These are phyloP conservation scores for Plantago lanceolata DNA, from an alignment of 305 asterid genomes.

Conservation along the genomic window DNA sequence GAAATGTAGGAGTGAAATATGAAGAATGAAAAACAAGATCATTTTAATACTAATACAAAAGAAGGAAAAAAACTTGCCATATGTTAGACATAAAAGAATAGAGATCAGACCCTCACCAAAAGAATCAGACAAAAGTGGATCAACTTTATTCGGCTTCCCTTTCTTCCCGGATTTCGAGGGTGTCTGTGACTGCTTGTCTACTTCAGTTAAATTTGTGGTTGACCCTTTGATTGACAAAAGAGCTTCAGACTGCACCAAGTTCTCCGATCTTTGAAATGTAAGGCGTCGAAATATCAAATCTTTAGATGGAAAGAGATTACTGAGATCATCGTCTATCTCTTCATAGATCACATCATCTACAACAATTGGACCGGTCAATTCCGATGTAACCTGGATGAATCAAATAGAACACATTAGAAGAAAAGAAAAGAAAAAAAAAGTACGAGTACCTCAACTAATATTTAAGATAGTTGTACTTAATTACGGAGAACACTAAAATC, in stretches of 20 bases:
- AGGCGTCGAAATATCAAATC: slow-evolving; percentile 75
- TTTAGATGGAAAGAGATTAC: slow-evolving; percentile 36
- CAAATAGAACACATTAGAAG: slow-evolving; percentile 12
- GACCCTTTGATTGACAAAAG: slow-evolving; percentile 47
- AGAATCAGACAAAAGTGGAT: slow-evolving; percentile 25
- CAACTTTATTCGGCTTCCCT: slow-evolving; percentile 45
- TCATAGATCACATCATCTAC: slow-evolving; percentile 88
- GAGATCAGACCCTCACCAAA: slow-evolving; percentile 31
- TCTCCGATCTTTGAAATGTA: slow-evolving; percentile 62
- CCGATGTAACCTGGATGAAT: slow-evolving; percentile 57
- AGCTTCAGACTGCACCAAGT: slow-evolving; percentile 92
- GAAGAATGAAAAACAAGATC: slow-evolving; percentile 1
- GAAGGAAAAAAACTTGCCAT: not conserved
- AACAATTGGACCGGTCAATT: slow-evolving; percentile 70
- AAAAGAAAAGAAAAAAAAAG: not conserved
- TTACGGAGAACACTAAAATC: not conserved
- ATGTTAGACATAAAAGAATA: slow-evolving; percentile 19
- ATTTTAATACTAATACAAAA: not conserved
- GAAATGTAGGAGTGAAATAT: not conserved
- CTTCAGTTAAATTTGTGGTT: slow-evolving; percentile 27
- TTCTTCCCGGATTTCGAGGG: slow-evolving; percentile 39
- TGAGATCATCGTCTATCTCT: slow-evolving; percentile 42
- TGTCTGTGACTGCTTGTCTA: slow-evolving; percentile 32
- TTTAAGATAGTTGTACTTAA: not conserved
- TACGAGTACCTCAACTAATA: not conserved